Evolutionary conservation across 1,284 basidiomycete species (phyloP).

Genomic region (Trichosporon faecale): DNA sequence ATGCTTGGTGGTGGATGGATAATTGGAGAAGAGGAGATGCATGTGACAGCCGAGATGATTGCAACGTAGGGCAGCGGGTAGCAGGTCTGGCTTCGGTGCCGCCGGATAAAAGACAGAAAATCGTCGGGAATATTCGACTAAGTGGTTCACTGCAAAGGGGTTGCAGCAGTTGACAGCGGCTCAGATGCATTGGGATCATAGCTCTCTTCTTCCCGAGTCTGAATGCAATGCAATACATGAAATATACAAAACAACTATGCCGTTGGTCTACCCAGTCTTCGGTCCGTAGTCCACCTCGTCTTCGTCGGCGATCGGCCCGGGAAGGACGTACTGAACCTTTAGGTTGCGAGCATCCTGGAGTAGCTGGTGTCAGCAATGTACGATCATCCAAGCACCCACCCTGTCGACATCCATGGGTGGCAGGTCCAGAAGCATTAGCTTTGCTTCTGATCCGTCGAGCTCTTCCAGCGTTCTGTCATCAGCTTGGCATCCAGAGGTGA

Average conservation of each 20-base stretch:
- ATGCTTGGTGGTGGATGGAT: constrained; percentile 10
- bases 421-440: constrained; percentile 47
- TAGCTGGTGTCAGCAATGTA: constrained; percentile 25
- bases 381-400: constrained; percentile 26
- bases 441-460: constrained; percentile 36
- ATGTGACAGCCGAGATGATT: neutral
- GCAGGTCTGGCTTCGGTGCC: neutral
- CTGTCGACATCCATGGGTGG: constrained; percentile 50
- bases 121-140: neutral
- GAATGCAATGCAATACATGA: constrained; percentile 6
- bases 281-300: neutral
- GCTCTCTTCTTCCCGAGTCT: neutral
- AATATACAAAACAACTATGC: neutral
- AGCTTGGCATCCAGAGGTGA: neutral
- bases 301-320: constrained; percentile 33
- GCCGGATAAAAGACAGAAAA: neutral
- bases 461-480: constrained; percentile 39
- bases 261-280: neutral
- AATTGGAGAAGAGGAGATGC: neutral
- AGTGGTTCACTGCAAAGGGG: neutral
- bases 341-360: constrained; percentile 47
- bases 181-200: too few species aligned
- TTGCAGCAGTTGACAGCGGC: neutral
- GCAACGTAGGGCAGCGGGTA: neutral
- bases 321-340: constrained; percentile 36